Evolutionary conservation across 352 stramenopile genomes (phyloP), one percentile per base, ranked within the genome.

Genomic region (Phytophthora citricola): DNA sequence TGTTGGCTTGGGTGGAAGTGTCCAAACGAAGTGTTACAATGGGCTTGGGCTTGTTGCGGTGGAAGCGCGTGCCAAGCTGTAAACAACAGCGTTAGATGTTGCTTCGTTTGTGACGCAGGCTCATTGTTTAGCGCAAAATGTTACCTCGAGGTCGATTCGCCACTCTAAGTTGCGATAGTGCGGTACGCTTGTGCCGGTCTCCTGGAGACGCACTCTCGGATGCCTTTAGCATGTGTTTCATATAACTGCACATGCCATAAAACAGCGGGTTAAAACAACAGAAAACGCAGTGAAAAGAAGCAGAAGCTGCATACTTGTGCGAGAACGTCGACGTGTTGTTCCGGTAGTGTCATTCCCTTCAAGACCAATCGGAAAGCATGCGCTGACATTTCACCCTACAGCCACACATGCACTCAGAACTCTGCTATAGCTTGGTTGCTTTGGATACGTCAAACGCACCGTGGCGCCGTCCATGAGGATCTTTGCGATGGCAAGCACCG

Each of bases 131-230:
- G 17, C 41, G 15, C 1, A 34, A 7, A 31, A 14, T 17, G 9
- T 50, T 47, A 93, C 86, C 81, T 94, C 86, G 14, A 94, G 62
- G 51, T 94, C 86, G 44, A 94, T 80, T n/a, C 86, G 81, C 86
- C 86, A 94, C 57, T 92, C 81, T 45, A 94, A 69, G 24, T 78
- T 81, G 14, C 66, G 75, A 54, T 92, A 94, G 22, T 75, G 69
- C 7, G 86, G 75, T 9, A 92, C 48, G 29, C 58, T 83, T 20
- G 78, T 71, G 6, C 75, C 61, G 12, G 61, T 79, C 10, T 85
- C 63, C 75, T 75, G 0, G 68, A 71, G 1, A 86, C 80, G 55
- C 73, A 84, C 36, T 69, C 59, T 53, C 82, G 75, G 70, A 94
- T 92, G 40, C 73, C 60, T 6, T 81, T 75, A 8, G 49, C 40